A percentile compares a stretch with the other conserved stretches of the same genome.
Evolutionary conservation across 2,329 filamentous ascomycete species (phyloP).

Genomic region (Nothomitra cinnamomea): DNA sequence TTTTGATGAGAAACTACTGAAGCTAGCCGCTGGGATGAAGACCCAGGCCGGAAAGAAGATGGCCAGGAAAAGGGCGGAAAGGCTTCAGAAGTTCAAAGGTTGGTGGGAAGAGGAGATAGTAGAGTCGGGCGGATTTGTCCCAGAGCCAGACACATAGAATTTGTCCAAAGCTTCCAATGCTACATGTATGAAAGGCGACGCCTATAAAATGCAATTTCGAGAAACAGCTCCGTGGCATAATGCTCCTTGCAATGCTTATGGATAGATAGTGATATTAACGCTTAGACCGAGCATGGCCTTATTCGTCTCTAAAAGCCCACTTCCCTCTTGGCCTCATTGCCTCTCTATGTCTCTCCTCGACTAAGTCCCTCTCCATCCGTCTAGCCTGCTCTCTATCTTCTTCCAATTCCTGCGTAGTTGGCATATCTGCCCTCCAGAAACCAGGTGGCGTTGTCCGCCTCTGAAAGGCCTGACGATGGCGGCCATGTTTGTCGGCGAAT

Average conservation of each 20-base stretch:
- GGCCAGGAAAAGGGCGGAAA: slow-evolving; percentile 30
- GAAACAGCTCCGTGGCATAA: no score
- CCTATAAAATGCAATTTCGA: no score
- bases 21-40: slow-evolving; percentile 44
- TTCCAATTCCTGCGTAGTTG: slow-evolving; percentile 64
- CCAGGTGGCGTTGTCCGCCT: slow-evolving; percentile 62
- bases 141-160: no score
- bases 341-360: slow-evolving; percentile 62
- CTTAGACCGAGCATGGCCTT: neutral
- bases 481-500: slow-evolving; percentile 59
- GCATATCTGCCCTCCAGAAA: slow-evolving; percentile 84
- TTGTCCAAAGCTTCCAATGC: no score
- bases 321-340: slow-evolving; percentile 60
- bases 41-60: slow-evolving; percentile 33
- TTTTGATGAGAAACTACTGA: slow-evolving; percentile 59
- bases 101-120: slow-evolving; percentile 36
- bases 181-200: no score
- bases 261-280: no score
- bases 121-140: no score
- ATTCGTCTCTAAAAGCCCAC: slow-evolving; percentile 76
- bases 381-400: slow-evolving; percentile 47
- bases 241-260: no score
- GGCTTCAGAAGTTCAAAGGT: slow-evolving; percentile 29
- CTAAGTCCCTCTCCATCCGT: slow-evolving; percentile 42
- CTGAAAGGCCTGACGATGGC: slow-evolving; percentile 58